phyloP scores from a whole-genome alignment of 768 basidiomycete species.

The Arthromyces matolae region DNA sequence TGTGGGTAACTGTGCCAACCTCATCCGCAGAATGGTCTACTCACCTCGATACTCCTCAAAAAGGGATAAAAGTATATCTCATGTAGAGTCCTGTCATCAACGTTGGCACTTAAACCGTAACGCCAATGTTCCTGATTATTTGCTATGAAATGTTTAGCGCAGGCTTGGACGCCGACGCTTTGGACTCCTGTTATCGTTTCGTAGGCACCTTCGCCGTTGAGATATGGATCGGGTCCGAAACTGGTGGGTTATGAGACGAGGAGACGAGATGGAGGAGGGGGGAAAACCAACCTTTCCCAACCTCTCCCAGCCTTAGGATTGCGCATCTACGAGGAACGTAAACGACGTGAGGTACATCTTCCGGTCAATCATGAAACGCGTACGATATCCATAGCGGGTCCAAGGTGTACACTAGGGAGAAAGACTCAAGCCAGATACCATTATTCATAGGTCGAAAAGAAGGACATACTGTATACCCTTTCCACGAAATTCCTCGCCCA shows the following conservation, averaged over 20 bases:
- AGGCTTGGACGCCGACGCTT: constrained; percentile 55
- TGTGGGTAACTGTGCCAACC: background rate
- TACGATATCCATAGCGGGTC: constrained; percentile 55
- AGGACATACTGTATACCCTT: constrained; percentile 52
- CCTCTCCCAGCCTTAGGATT: constrained; percentile 48
- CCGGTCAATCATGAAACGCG: background rate
- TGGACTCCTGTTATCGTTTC: constrained; percentile 60
- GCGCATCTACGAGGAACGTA: constrained; percentile 34
- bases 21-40: background rate
- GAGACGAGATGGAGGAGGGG: background rate
- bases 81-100: constrained; percentile 57
- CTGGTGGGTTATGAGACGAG: constrained; percentile 17
- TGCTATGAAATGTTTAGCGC: constrained; percentile 48
- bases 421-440: background rate
- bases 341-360: too few relatives aligned
- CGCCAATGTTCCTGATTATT: constrained; percentile 55
- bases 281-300: constrained; percentile 39
- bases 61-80: constrained; percentile 53
- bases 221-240: constrained; percentile 59
- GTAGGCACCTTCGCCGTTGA: constrained; percentile 57
- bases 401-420: constrained; percentile 37
- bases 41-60: constrained; percentile 43
- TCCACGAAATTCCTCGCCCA: constrained; percentile 63
- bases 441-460: too few relatives aligned
- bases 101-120: constrained; percentile 40